These are phyloP conservation scores for Arabidopsis hybrid DNA, from an alignment of 441 rosid genomes.

Conservation along the genomic window DNA sequence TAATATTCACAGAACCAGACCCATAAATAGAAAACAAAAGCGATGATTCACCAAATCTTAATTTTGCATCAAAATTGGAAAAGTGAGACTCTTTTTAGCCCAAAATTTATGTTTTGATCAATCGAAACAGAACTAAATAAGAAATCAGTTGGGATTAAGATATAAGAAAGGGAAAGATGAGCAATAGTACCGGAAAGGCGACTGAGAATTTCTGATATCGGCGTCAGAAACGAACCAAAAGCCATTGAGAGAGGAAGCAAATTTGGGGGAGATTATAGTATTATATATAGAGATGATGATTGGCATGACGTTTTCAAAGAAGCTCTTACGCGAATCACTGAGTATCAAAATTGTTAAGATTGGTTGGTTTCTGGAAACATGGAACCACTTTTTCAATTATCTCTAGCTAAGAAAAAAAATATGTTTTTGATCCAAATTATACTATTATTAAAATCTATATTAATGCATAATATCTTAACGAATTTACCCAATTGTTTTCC, in stretches of 20 bases:
- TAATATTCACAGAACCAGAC: background rate
- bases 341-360: conserved; percentile 16
- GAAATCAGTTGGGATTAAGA: background rate
- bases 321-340: background rate
- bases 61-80: background rate
- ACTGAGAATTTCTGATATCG: background rate
- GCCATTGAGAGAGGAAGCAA: conserved; percentile 1
- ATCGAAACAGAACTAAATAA: background rate
- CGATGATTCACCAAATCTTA: background rate
- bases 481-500: no score
- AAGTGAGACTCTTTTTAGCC: background rate
- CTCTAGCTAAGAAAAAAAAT: no score
- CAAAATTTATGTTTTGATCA: background rate
- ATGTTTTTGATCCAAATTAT: no score
- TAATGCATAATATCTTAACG: no score
- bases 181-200: conserved; percentile 15
- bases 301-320: conserved; percentile 4
- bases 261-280: no score
- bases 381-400: conserved; percentile 8
- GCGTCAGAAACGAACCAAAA: background rate
- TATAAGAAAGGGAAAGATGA: background rate
- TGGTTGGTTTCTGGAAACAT: background rate
- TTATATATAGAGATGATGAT: background rate
- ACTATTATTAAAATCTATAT: no score
- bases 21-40: background rate